These are phyloP conservation scores for Chionographis japonica DNA, from an alignment of 106 monocot genomes.

Conservation along the genomic window DNA sequence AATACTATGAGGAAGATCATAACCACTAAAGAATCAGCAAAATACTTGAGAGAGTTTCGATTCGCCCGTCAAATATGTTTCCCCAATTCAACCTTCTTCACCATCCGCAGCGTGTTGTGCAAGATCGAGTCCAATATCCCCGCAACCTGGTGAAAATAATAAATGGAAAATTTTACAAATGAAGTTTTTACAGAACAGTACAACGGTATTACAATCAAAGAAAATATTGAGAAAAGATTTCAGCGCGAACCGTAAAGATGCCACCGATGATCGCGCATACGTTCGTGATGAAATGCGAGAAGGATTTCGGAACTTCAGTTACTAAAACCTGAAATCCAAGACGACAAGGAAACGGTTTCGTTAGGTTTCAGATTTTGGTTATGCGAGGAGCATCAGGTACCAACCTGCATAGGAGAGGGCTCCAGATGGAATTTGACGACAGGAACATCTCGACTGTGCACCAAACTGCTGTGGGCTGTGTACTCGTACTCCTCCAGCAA, in stretches of 20 bases:
- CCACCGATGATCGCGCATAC: constrained; percentile 50
- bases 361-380: too few species aligned
- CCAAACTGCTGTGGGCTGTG: constrained; percentile 86
- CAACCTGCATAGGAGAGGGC: constrained; percentile 87
- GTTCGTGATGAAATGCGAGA: constrained; percentile 51
- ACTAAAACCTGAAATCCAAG: constrained; percentile 29
- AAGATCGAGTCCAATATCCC: constrained; percentile 64
- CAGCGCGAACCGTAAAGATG: constrained; percentile 33
- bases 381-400: not conserved
- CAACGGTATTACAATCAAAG: too few species aligned
- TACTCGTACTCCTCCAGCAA: constrained; percentile 90
- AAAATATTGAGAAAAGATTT: not conserved
- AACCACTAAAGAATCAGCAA: too few species aligned
- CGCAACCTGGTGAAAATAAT: constrained; percentile 45
- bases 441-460: constrained; percentile 69
- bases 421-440: constrained; percentile 90
- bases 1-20: too few species aligned
- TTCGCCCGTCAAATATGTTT: constrained; percentile 26
- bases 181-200: too few species aligned
- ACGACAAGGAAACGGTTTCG: not conserved
- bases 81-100: constrained; percentile 66
- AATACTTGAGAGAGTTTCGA: too few species aligned
- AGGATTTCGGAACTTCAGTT: constrained; percentile 34
- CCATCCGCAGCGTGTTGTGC: constrained; percentile 58
- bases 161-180: not conserved